Conservation (phyloP, 306 rosid species). For the Vachellia pachyceras region DNA sequence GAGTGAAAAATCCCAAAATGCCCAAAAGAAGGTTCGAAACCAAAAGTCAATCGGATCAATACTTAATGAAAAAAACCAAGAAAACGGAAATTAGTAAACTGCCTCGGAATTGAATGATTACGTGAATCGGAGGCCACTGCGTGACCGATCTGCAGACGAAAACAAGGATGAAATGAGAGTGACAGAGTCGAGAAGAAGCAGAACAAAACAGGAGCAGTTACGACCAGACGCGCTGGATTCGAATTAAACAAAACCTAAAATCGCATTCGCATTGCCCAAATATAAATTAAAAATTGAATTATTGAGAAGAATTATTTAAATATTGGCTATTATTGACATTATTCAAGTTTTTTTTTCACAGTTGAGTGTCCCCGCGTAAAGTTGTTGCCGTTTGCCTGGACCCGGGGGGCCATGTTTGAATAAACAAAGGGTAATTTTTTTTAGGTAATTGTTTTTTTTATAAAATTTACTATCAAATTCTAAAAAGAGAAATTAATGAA, state of each 20-base stretch:
- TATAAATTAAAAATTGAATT: background rate
- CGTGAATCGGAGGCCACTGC: background rate
- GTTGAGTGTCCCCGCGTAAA: background rate
- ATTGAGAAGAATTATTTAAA: slow-evolving; percentile 12
- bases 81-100: background rate
- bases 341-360: background rate
- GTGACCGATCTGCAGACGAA: slow-evolving; percentile 41
- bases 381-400: background rate
- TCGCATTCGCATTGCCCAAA: background rate
- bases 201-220: slow-evolving; percentile 37
- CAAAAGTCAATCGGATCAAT: slow-evolving; percentile 8
- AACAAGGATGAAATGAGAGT: slow-evolving; percentile 15
- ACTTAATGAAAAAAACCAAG: background rate
- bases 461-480: too few relatives aligned
- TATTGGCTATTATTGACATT: background rate
- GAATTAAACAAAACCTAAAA: slow-evolving; percentile 36
- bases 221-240: slow-evolving; percentile 44
- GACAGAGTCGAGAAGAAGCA: slow-evolving; percentile 12
- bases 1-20: slow-evolving; percentile 33
- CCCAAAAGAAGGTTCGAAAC: slow-evolving; percentile 22
- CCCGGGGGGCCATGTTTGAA: background rate
- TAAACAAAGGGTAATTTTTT: background rate
- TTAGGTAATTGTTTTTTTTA: too few relatives aligned
- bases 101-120: slow-evolving; percentile 39
- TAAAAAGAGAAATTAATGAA: too few relatives aligned